Base-by-base conservation (phyloP, 164 flowering plant species). In the Akebia trifoliata region DNA sequence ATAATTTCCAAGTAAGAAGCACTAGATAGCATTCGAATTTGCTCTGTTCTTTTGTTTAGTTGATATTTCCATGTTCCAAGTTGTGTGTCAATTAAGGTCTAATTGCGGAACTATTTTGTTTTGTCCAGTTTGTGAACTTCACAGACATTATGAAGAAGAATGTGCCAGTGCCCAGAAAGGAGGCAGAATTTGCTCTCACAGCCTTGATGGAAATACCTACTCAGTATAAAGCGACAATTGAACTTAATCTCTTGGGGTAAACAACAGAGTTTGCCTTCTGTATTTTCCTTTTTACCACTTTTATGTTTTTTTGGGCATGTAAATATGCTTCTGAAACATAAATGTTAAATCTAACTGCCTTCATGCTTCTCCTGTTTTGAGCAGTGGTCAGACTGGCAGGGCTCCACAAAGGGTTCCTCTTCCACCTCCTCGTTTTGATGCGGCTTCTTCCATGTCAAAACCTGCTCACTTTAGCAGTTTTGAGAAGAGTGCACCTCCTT, bases 121-220 rank as follows among this genome's bases (percentile, higher is more conserved):
- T 14, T 54, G 35, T 71, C 39, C 65, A 90, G 97, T 90, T 90
- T 79, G 95, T 88, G 60, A 88, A 91, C 65, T 91, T 91, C 50
- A 91, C 98, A 1, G 89, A 83, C 42, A 86, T 91, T 18, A 87
- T 91, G 96, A 60, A 80, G 26, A 84, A 81, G 76, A 79, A 77
- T 46, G 64, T 61, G 7, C 59, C 61, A 3, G 59, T 31, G 30
- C 34, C 72, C 20, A 74, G 80, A 48, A 91, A 83, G 68, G 97
- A 91, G 74, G 77, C 97, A 31, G 88, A 84, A 56, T 90, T 90
- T 72, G 95, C 97, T 37, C 83, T 90, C 35, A 30, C 89, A 58
- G 94, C 97, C 22, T 59, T 91, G 52, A 88, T 86, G 96, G 96
- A 91, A 69, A 80, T 87, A 67, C 97, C 96, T 57, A 55, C 85